These are phyloP conservation scores for Saccharum hybrid DNA, from an alignment of 202 grass and related monocot species.

Conservation along the genomic window DNA sequence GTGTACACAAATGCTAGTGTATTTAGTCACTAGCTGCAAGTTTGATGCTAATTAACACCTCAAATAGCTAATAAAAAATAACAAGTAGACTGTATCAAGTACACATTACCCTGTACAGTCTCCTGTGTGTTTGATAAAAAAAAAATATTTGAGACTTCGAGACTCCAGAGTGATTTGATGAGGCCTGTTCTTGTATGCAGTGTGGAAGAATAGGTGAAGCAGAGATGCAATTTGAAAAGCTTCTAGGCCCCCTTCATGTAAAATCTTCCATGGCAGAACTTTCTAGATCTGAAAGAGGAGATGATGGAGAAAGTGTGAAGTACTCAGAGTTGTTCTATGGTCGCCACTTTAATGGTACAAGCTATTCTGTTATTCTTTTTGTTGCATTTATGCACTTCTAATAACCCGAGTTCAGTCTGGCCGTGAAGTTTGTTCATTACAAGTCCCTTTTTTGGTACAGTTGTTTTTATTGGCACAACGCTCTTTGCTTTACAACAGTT, in stretches of 20 bases:
- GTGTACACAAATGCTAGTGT: background rate
- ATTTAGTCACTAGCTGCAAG: background rate
- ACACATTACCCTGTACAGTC: background rate
- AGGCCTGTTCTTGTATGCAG: conserved; percentile 49
- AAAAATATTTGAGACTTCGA: conserved; percentile 13
- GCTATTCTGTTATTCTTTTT: conserved; percentile 19
- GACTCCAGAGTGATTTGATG: conserved; percentile 9
- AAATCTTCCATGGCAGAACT: conserved; percentile 92
- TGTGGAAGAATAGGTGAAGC: conserved; percentile 85
- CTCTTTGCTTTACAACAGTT: conserved; percentile 99
- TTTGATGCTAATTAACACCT: background rate
- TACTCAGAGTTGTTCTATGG: conserved; percentile 89
- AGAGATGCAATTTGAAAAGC: conserved; percentile 86
- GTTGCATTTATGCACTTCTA: conserved; percentile 34
- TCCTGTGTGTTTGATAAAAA: background rate
- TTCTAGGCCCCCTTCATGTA: conserved; percentile 81
- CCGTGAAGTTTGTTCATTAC: conserved; percentile 69
- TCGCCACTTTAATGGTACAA: conserved; percentile 82
- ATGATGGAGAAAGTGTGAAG: conserved; percentile 87
- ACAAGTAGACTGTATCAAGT: background rate
- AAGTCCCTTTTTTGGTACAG: conserved; percentile 88
- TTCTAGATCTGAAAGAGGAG: conserved; percentile 75
- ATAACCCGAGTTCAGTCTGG: conserved; percentile 36
- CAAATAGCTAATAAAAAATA: background rate
- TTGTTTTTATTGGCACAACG: conserved; percentile 99